phyloP scores from a whole-genome alignment of 352 stramenopile genomes.

The Elongisporangium prolatum region DNA sequence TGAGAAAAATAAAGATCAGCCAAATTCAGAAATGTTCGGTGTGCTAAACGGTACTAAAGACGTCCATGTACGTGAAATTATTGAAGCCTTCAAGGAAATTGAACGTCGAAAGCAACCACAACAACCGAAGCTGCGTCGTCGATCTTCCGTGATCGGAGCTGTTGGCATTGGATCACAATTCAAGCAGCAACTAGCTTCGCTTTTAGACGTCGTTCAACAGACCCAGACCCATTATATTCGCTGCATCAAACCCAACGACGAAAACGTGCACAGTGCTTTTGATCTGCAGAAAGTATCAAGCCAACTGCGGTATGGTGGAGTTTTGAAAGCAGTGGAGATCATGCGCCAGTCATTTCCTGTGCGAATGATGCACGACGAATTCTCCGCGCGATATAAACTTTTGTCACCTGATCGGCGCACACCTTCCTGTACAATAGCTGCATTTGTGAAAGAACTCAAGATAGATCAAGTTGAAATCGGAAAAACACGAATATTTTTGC shows the following conservation, averaged over 20 bases:
- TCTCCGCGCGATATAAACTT: slow-evolving; percentile 55
- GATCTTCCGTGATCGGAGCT: slow-evolving; percentile 65
- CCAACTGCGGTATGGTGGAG: slow-evolving; percentile 79
- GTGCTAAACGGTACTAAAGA: slow-evolving; percentile 64
- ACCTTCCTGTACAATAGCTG: slow-evolving; percentile 13
- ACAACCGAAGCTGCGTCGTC: slow-evolving; percentile 46
- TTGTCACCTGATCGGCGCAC: slow-evolving; percentile 3
- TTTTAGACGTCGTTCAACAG: slow-evolving; percentile 92
- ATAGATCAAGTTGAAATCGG: slow-evolving; percentile 51
- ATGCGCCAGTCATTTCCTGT: slow-evolving; percentile 81
- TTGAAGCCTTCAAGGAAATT: slow-evolving; percentile 64
- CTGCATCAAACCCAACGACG: slow-evolving; percentile 98
- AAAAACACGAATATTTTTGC: slow-evolving; percentile 67
- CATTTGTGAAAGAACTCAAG: slow-evolving; percentile 28
- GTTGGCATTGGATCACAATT: slow-evolving; percentile 91
- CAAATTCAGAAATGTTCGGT: slow-evolving; percentile 67
- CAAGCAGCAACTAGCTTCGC: slow-evolving; percentile 87
- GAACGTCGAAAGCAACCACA: slow-evolving; percentile 25
- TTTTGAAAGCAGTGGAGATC: slow-evolving; percentile 83
- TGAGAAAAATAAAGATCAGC: slow-evolving; percentile 88
- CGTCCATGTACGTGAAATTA: slow-evolving; percentile 49
- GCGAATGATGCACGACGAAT: slow-evolving; percentile 65
- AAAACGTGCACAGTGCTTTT: slow-evolving; percentile 89
- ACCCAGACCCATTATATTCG: slow-evolving; percentile 98
- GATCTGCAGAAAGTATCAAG: slow-evolving; percentile 66